Base-by-base conservation (phyloP, 106 monocot genomes). In the Dioscorea dumetorum region DNA sequence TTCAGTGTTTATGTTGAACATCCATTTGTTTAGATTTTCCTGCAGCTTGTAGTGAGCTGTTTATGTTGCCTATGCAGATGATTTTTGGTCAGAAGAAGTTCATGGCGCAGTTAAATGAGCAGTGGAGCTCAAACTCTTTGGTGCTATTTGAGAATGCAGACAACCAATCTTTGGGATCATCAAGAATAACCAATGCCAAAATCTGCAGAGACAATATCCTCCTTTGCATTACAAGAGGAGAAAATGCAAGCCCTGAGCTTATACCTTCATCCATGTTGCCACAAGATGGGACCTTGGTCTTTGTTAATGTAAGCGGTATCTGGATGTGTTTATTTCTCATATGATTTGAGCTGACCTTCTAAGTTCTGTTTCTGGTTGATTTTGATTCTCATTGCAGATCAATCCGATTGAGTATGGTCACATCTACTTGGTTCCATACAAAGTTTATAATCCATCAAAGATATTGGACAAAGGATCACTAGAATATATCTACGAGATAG, bases 361-460 rank as follows among this genome's bases (percentile, higher is more conserved):
- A 23, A 21, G 10, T 54, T 18, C 31, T 54, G 24, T 48, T 64
- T 50, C 10, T n/a, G 28, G 67, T 35, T 20, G 21, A 61, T 68
- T 53, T 62, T 41, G 69, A 67, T 52, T 23, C n/a, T 64, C 41
- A 2, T 74, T 68, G 14, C 63, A 91, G 91, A 75, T 61, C 60
- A 82, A 75, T 73, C 91, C 91, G 57, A 53, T 82, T 35, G 91
- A 87, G 57, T 91, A 91, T 67, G 91, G 91, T 11, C 87, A 91
- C 60, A 57, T 91, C 58, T 87, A 80, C 66, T 74, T 91, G 81
- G 72, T 91, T 12, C 87, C 87, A 48, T 78, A 75, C 64, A 48
- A 32, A 22, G 35, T 48, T 24, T 48, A 76, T 74, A 20, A 33
- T 35, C 63, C 57, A 48, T 57, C 67, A 22, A 52, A 66, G 66